These are phyloP conservation scores for Penicillium freii DNA, from an alignment of 2,329 filamentous ascomycete species.

Conservation along the genomic window DNA sequence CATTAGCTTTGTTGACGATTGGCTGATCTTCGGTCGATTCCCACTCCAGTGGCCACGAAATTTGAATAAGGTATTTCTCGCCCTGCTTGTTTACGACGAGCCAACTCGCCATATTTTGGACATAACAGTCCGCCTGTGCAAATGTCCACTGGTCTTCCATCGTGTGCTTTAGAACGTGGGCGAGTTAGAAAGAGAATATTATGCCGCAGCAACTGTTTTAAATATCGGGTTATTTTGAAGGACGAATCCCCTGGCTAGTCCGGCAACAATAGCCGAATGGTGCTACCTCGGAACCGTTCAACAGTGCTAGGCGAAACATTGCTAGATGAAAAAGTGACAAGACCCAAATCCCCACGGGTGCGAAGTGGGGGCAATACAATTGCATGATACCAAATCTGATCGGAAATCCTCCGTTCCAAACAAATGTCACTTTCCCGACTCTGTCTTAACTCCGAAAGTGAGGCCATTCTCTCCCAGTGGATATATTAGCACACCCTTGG, in stretches of 20 bases:
- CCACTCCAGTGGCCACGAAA: slow-evolving; percentile 30
- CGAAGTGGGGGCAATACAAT: neutral
- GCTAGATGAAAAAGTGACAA: neutral
- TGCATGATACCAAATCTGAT: neutral
- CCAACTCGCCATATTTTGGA: slow-evolving; percentile 17
- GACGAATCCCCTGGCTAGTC: neutral
- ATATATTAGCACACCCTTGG: slow-evolving; percentile 5
- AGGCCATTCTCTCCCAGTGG: neutral
- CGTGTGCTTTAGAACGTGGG: neutral
- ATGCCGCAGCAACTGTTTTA: neutral
- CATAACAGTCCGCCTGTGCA: neutral
- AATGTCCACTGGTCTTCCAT: slow-evolving; percentile 14
- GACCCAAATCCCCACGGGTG: neutral
- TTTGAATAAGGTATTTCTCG: slow-evolving; percentile 23
- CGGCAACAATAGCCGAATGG: neutral
- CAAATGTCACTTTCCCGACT: neutral
- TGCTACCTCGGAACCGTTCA: neutral
- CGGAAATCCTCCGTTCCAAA: neutral
- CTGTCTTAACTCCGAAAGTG: neutral
- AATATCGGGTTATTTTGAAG: neutral
- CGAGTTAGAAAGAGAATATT: neutral
- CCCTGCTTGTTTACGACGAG: slow-evolving; percentile 3
- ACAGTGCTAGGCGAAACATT: neutral
- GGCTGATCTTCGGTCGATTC: slow-evolving; percentile 1
- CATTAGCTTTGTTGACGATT: slow-evolving; percentile 8